A percentile compares a stretch with the other conserved stretches of the same genome.
phyloP scores from a whole-genome alignment of 1,284 basidiomycete species.

The Nidula niveotomentosa region DNA sequence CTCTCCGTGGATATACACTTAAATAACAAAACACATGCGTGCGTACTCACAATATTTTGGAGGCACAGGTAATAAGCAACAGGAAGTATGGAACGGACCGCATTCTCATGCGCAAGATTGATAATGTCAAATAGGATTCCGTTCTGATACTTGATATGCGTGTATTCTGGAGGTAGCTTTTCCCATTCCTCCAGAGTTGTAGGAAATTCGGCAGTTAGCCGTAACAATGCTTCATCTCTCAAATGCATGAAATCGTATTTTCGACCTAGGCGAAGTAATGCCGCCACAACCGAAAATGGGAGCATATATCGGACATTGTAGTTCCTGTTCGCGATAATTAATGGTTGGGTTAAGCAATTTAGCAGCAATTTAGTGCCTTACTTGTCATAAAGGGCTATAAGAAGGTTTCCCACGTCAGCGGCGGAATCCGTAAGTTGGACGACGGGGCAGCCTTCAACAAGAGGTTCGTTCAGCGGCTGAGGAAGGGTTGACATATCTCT shows the following conservation, averaged over 20 bases:
- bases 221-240: slow-evolving; percentile 8
- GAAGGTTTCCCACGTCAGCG: slow-evolving; percentile 15
- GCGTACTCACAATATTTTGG: background rate
- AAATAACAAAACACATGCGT: too few relatives aligned
- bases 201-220: slow-evolving; percentile 12
- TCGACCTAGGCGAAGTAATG: slow-evolving; percentile 17
- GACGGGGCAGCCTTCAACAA: slow-evolving; percentile 16
- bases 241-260: slow-evolving; percentile 17
- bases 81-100: slow-evolving; percentile 3
- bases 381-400: slow-evolving; percentile 15
- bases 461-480: slow-evolving; percentile 8
- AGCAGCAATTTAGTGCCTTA: slow-evolving; percentile 1
- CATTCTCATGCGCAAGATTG: slow-evolving; percentile 5
- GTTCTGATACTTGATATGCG: background rate
- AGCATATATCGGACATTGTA: slow-evolving; percentile 4
- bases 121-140: slow-evolving; percentile 3
- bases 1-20: background rate
- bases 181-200: slow-evolving; percentile 12
- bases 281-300: slow-evolving; percentile 6
- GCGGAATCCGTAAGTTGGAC: slow-evolving; percentile 16
- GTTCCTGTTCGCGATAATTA: background rate
- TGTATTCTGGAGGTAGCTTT: background rate
- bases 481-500: slow-evolving; percentile 16
- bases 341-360: background rate
- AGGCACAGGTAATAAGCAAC: slow-evolving; percentile 1